A percentile compares a stretch with the other conserved stretches of the same genome.
phyloP scores from a whole-genome alignment of 129 eudicot species.

The Tagetes patula region DNA sequence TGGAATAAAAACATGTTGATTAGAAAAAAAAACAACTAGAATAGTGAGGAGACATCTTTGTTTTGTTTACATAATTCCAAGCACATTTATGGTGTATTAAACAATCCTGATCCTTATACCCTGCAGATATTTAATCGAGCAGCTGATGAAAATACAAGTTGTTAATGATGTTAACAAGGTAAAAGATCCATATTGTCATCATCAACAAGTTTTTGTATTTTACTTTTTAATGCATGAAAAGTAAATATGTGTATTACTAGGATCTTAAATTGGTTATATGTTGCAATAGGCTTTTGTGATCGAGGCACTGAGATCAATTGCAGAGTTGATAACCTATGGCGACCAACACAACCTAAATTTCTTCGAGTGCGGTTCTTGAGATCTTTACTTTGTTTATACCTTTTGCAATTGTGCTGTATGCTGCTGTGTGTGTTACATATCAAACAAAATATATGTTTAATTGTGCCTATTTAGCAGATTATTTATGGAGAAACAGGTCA shows the following conservation, averaged over 20 bases:
- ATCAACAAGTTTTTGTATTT: background rate
- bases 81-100: background rate
- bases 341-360: constrained; percentile 90
- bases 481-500: constrained; percentile 98
- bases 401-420: constrained; percentile 18
- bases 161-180: constrained; percentile 96
- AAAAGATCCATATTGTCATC: constrained; percentile 9
- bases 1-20: too few relatives aligned
- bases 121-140: constrained; percentile 71
- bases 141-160: constrained; percentile 75
- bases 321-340: constrained; percentile 91
- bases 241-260: constrained; percentile 11
- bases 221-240: background rate
- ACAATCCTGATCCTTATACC: background rate
- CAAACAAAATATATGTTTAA: constrained; percentile 11
- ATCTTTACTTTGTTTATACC: constrained; percentile 15
- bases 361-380: constrained; percentile 62
- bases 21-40: too few relatives aligned
- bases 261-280: constrained; percentile 16
- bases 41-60: background rate
- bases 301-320: constrained; percentile 92
- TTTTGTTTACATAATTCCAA: background rate
- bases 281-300: constrained; percentile 74
- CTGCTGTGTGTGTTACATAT: background rate
- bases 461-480: constrained; percentile 50